Percentiles rank a stretch among this genome's conserved stretches.
phyloP scores from a whole-genome alignment of 805 yeast species.

The Candida ortonii region DNA sequence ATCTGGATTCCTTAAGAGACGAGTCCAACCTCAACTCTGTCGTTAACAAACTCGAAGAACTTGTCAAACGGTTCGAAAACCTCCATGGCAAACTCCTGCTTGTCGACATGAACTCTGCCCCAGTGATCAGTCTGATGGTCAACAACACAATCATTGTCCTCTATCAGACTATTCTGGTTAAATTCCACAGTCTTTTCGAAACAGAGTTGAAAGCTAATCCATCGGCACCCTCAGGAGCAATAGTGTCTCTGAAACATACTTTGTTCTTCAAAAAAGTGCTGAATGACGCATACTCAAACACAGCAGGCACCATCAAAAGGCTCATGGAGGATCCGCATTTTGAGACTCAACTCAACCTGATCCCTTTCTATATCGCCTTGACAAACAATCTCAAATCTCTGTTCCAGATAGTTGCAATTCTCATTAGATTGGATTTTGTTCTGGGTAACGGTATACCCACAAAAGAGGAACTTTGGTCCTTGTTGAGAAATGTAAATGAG shows the following conservation, averaged over 20 bases:
- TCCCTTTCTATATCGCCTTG: slow-evolving; percentile 26
- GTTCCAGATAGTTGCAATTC: slow-evolving; percentile 26
- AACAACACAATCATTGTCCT: slow-evolving; percentile 26
- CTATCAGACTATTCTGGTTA: slow-evolving; percentile 29
- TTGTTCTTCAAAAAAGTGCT: slow-evolving; percentile 22
- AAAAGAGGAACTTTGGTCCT: no score
- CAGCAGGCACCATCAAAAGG: slow-evolving; percentile 17
- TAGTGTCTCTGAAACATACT: slow-evolving; percentile 20
- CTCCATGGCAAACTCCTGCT: slow-evolving; percentile 28
- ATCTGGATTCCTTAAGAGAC: slow-evolving; percentile 23
- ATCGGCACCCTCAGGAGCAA: slow-evolving; percentile 11
- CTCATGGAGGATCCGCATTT: slow-evolving; percentile 19
- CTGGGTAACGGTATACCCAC: slow-evolving; percentile 14
- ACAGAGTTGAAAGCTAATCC: slow-evolving; percentile 8
- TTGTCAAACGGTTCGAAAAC: slow-evolving; percentile 26
- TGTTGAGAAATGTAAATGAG: no score
- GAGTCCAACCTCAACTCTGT: slow-evolving; percentile 20
- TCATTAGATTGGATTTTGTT: slow-evolving; percentile 16
- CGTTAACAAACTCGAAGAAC: slow-evolving; percentile 25
- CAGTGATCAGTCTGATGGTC: slow-evolving; percentile 24
- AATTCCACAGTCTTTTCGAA: slow-evolving; percentile 25
- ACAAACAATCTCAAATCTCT: slow-evolving; percentile 29
- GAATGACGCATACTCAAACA: slow-evolving; percentile 20
- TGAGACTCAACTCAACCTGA: slow-evolving; percentile 14
- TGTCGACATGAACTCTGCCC: slow-evolving; percentile 27